These are phyloP conservation scores for Blastocystis sp. DNA, from an alignment of 352 stramenopile species.

Conservation along the genomic window DNA sequence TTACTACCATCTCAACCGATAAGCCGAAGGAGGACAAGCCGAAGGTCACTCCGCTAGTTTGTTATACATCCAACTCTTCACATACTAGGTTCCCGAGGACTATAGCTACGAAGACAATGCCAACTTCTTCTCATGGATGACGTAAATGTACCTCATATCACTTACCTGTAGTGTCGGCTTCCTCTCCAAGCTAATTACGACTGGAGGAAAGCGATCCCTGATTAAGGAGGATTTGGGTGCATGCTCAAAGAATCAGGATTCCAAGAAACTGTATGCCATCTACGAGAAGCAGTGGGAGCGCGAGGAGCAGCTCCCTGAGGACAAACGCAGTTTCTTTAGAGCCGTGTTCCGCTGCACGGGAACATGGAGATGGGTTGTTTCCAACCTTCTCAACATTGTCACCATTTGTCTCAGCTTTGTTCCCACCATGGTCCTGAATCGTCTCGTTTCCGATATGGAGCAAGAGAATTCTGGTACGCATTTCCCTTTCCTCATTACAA, in stretches of 20 bases:
- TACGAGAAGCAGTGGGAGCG: constrained; percentile 6
- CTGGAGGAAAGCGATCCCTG: background rate
- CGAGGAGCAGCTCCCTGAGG: background rate
- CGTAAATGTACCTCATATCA: background rate
- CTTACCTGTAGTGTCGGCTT: background rate
- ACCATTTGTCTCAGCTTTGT: constrained; percentile 8
- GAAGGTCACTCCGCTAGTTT: background rate
- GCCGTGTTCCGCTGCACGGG: constrained; percentile 8
- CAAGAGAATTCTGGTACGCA: background rate
- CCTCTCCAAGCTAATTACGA: background rate
- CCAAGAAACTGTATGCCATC: background rate
- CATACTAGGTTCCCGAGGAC: background rate
- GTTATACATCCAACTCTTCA: background rate
- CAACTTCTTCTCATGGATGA: constrained; percentile 22
- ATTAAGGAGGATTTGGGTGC: background rate
- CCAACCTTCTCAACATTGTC: background rate
- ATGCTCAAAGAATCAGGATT: background rate
- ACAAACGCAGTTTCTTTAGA: background rate
- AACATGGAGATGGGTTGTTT: background rate
- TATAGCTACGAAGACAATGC: constrained; percentile 1
- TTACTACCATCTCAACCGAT: background rate
- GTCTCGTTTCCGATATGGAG: constrained; percentile 25
- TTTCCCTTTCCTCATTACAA: background rate
- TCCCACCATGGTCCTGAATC: constrained; percentile 18
- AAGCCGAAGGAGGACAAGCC: background rate